Conservation (phyloP, 306 rosid species). For the Ochetophila trinervis region DNA sequence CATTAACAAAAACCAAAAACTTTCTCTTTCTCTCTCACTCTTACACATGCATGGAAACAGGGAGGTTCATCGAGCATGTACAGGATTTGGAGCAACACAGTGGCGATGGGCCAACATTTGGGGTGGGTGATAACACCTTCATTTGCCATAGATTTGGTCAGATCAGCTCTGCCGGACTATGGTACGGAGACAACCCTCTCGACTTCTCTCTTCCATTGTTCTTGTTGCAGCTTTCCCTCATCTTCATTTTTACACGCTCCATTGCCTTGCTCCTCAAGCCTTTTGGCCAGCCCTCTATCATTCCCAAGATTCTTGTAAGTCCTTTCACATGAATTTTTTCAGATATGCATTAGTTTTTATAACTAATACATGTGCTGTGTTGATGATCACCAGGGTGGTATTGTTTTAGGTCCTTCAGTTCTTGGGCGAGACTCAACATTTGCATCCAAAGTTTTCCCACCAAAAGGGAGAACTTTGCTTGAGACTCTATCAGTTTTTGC, state of each 20-base stretch:
- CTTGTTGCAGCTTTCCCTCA: slow-evolving; percentile 50
- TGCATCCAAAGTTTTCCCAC: slow-evolving; percentile 44
- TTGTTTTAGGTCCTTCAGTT: slow-evolving; percentile 64
- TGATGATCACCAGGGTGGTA: slow-evolving; percentile 43
- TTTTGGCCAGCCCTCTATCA: slow-evolving; percentile 49
- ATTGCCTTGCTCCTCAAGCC: slow-evolving; percentile 49
- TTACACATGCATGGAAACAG: slow-evolving; percentile 16
- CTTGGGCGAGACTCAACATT: slow-evolving; percentile 44
- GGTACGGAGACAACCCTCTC: slow-evolving; percentile 55
- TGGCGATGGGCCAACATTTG: background rate
- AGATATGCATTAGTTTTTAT: too few species aligned
- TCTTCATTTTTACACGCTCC: slow-evolving; percentile 35
- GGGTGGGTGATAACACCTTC: slow-evolving; percentile 11
- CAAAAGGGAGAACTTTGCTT: slow-evolving; percentile 35
- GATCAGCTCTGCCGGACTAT: slow-evolving; percentile 39
- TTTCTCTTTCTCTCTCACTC: background rate
- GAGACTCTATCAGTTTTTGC: slow-evolving; percentile 57
- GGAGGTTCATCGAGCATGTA: too few species aligned
- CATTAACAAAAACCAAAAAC: background rate
- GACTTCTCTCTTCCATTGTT: slow-evolving; percentile 39
- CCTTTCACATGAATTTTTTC: too few species aligned
- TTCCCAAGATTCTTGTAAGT: slow-evolving; percentile 61
- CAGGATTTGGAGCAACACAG: slow-evolving; percentile 1
- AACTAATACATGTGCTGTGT: too few species aligned
- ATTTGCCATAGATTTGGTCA: slow-evolving; percentile 30